Conservation (phyloP, 495 filamentous ascomycete genomes). For the Xylaria venustula region DNA sequence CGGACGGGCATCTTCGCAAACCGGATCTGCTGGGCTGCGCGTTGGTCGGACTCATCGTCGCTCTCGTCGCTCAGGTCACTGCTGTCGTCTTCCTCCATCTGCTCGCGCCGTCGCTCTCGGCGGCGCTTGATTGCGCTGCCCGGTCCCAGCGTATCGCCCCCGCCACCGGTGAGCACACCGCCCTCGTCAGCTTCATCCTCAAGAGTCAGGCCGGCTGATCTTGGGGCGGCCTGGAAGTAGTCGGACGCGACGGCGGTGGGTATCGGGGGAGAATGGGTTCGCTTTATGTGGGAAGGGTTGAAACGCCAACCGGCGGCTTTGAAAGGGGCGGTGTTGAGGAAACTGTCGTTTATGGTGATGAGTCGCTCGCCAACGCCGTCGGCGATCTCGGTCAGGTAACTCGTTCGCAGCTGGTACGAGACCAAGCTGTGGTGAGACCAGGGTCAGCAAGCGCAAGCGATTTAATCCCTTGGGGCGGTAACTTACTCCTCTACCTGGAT, state of each 20-base stretch:
- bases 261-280: conserved; percentile 94
- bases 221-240: conserved; percentile 76
- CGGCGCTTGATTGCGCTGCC: conserved; percentile 55
- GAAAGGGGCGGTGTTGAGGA: conserved; percentile 93
- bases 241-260: conserved; percentile 86
- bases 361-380: conserved; percentile 95
- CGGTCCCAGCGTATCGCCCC: conserved; percentile 71
- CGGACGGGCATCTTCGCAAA: conserved; percentile 94
- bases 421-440: conserved; percentile 63
- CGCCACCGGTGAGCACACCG: conserved; percentile 72
- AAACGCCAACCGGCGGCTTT: conserved; percentile 90
- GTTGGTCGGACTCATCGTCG: conserved; percentile 78
- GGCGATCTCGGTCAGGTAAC: conserved; percentile 85
- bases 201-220: conserved; percentile 50
- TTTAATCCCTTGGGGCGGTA: not conserved
- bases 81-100: conserved; percentile 93
- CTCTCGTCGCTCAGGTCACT: conserved; percentile 96
- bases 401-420: conserved; percentile 87
- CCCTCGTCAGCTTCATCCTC: conserved; percentile 82
- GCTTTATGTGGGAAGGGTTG: conserved; percentile 73
- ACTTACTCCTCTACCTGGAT: conserved; percentile 96
- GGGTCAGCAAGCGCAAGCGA: conserved; percentile 11
- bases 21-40: conserved; percentile 76
- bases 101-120: conserved; percentile 61
- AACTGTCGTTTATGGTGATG: conserved; percentile 84